Conservation (phyloP, 1,139 yeast species). For the Lodderomyces elongisporus region DNA sequence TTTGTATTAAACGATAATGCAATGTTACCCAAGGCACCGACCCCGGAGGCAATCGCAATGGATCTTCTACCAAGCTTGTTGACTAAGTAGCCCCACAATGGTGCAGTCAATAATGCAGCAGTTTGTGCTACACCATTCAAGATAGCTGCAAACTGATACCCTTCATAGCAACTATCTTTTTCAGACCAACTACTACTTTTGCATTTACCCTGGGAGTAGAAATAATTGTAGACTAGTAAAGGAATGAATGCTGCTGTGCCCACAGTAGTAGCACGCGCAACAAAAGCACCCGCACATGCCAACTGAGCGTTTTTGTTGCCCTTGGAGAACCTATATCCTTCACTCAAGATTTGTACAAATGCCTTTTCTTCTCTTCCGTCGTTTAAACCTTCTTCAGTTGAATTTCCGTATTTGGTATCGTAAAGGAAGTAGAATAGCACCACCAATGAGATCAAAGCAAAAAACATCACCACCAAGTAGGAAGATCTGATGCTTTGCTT, state of each 20-base stretch:
- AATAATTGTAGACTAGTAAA: conserved; percentile 55
- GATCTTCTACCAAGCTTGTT: conserved; percentile 32
- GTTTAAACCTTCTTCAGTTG: background rate
- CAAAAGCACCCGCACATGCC: conserved; percentile 60
- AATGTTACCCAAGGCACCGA: conserved; percentile 39
- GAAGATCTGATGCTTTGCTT: conserved; percentile 42
- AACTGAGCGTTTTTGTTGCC: conserved; percentile 34
- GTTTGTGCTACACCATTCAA: conserved; percentile 64
- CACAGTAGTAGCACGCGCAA: conserved; percentile 62
- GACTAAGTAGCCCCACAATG: conserved; percentile 51
- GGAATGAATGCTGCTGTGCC: conserved; percentile 62
- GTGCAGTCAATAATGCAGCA: conserved; percentile 53
- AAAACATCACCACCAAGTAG: conserved; percentile 44
- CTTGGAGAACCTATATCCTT: conserved; percentile 39
- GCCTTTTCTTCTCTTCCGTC: conserved; percentile 2
- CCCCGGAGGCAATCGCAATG: conserved; percentile 25
- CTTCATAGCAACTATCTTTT: conserved; percentile 52
- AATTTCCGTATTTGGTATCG: conserved; percentile 5
- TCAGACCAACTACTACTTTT: conserved; percentile 25
- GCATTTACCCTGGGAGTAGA: conserved; percentile 46
- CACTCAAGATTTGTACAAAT: conserved; percentile 29
- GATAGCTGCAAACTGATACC: conserved; percentile 61
- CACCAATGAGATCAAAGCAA: conserved; percentile 36
- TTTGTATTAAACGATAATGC: conserved; percentile 21
- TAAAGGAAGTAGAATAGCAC: conserved; percentile 45